These are phyloP conservation scores for Tuber brumale DNA, from an alignment of 495 filamentous ascomycete species.

Conservation along the genomic window DNA sequence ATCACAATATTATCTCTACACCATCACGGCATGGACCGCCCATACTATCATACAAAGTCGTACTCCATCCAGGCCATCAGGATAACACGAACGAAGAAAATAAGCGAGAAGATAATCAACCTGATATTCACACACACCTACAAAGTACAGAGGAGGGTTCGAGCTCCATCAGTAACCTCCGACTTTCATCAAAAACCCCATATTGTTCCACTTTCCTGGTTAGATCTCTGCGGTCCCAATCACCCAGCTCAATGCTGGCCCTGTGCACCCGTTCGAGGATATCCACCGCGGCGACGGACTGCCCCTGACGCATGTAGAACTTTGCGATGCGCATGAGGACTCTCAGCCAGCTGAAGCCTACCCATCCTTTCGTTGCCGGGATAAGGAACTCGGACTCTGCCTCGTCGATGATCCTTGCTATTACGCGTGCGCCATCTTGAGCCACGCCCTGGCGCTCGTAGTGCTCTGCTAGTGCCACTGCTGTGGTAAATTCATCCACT, in stretches of 20 bases:
- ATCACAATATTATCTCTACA: not conserved
- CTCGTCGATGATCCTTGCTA: not conserved
- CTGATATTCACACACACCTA: not conserved
- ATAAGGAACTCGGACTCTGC: not conserved
- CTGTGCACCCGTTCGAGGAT: constrained; percentile 1
- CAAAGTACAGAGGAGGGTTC: not conserved
- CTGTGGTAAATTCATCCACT: not conserved
- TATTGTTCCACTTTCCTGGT: not conserved
- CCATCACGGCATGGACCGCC: not conserved
- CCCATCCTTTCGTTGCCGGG: not conserved
- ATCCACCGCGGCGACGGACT: not conserved
- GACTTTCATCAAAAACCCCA: not conserved
- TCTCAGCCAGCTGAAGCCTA: not conserved
- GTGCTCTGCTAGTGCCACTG: not conserved
- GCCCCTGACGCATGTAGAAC: not conserved
- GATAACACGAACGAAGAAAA: not conserved
- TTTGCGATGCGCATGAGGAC: not conserved
- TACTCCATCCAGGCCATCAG: not conserved
- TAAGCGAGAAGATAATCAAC: not conserved
- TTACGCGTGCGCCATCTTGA: not conserved
- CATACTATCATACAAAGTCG: not conserved
- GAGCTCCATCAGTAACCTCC: not conserved
- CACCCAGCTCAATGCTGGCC: not conserved
- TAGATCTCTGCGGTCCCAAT: not conserved
- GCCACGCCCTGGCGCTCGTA: not conserved